Evolutionary conservation across 108 stramenopile species (phyloP).

Genomic region (Chaetoceros tenuissimus): DNA sequence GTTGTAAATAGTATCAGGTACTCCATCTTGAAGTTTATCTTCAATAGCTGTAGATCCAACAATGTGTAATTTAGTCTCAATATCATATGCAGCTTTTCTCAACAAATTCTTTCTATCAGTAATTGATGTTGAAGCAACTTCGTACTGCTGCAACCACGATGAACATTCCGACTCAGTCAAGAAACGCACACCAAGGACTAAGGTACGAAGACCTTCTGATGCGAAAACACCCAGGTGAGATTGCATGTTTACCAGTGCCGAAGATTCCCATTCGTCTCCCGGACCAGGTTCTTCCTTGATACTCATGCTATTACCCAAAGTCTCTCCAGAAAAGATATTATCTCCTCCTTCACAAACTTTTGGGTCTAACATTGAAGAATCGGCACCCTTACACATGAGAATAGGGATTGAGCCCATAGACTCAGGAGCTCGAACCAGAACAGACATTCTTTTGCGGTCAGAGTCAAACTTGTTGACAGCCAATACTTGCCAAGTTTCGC

Average conservation of each 20-base stretch:
- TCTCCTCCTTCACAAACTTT: constrained; percentile 36
- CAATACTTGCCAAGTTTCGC: constrained; percentile 76
- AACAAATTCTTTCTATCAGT: constrained; percentile 64
- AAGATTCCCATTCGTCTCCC: constrained; percentile 39
- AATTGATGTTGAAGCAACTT: constrained; percentile 71
- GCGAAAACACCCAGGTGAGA: constrained; percentile 88
- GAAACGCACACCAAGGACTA: constrained; percentile 83
- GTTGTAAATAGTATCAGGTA: constrained; percentile 87
- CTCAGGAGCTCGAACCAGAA: constrained; percentile 74
- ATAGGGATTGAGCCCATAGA: constrained; percentile 65
- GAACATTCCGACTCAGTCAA: constrained; percentile 69
- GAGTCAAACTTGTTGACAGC: constrained; percentile 94
- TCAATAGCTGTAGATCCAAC: constrained; percentile 97
- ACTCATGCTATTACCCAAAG: background rate
- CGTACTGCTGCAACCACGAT: constrained; percentile 65
- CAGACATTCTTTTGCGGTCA: constrained; percentile 92
- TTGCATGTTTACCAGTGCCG: constrained; percentile 56
- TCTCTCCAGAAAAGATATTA: constrained; percentile 9
- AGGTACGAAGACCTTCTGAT: constrained; percentile 87
- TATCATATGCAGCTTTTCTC: constrained; percentile 55
- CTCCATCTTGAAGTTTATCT: constrained; percentile 94
- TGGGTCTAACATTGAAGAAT: constrained; percentile 79
- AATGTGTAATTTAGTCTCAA: constrained; percentile 82
- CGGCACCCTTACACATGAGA: constrained; percentile 89
- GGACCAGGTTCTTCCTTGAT: constrained; percentile 1